A percentile compares a stretch with the other conserved stretches of the same genome.
phyloP scores from a whole-genome alignment of 192 early-diverging fungal species.

The Entrophospora sp. region DNA sequence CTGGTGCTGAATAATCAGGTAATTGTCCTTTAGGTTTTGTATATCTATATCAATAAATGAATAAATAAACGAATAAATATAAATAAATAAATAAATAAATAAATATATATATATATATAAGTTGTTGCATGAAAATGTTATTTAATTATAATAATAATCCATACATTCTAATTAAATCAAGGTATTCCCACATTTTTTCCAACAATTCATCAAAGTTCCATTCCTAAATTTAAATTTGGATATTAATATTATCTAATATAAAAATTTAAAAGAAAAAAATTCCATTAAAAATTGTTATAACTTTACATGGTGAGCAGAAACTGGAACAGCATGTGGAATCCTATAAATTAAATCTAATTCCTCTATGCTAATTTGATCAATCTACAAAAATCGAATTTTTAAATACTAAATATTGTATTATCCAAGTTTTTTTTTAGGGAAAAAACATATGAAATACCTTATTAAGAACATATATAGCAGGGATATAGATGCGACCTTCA shows the following conservation, averaged over 20 bases:
- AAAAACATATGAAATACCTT: slow-evolving; percentile 99
- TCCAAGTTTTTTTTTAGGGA: no score
- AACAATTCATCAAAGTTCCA: slow-evolving; percentile 95
- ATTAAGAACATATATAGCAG: slow-evolving; percentile 93
- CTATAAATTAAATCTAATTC: slow-evolving; percentile 75
- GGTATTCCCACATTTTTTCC: slow-evolving; percentile 64
- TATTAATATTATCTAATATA: background rate
- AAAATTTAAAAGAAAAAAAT: background rate
- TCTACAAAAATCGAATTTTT: slow-evolving; percentile 34
- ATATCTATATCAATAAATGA: slow-evolving; percentile 36
- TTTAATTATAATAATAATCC: background rate
- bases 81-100: background rate
- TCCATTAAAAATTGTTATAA: no score
- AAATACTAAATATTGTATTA: no score
- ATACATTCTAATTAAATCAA: slow-evolving; percentile 75
- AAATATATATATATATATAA: background rate
- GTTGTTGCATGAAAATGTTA: background rate
- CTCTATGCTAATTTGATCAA: slow-evolving; percentile 93
- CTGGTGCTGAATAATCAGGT: slow-evolving; percentile 90
- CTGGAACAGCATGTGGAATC: slow-evolving; percentile 88
- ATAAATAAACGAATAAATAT: background rate
- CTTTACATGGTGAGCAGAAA: slow-evolving; percentile 38
- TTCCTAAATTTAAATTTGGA: slow-evolving; percentile 1
- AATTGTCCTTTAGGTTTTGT: slow-evolving; percentile 91
- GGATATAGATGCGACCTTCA: slow-evolving; percentile 95